Base-by-base conservation (phyloP, 495 filamentous ascomycete species). In the Letharia columbiana region DNA sequence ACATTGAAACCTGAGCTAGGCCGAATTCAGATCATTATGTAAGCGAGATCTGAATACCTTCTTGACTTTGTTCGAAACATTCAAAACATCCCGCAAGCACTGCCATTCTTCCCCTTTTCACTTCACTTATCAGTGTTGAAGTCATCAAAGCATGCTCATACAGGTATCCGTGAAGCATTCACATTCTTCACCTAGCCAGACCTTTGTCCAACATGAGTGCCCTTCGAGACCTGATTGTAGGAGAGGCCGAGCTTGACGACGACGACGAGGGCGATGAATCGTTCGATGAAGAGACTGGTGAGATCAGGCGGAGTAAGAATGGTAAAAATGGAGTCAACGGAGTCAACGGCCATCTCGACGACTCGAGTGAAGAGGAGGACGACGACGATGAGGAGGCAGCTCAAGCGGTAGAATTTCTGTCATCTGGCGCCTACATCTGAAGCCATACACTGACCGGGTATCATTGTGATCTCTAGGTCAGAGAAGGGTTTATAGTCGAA, bases 401-500 rank as follows among this genome's bases (percentile, higher is more conserved):
- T 63, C 75, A 80, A 69, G 77, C 75, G 23, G 82, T 84, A 72
- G 68, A 78, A 75, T 50, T 61, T 67, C 35, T 31, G 33, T 2
- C 50, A 40, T 15, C 18, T 42, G 18, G 15, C 3, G 45, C 39
- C 35, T 4, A 15, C 9, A 15, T 2, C 17, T 11, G n/a, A 5
- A 60, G 41, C 23, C 35, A 20, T 31, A 10, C 1, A 60, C 58
- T 67, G 47, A 62, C 18, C 39, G 42, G 31, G 59, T 37, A 17
- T 10, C 39, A 69, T 12, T 33, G 39, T 4, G 18, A 20, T 37
- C 0, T 41, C 35, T 71, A 95, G 90, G 83, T 96, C 47, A 88
- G 89, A 37, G 91, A 95, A 79, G 95, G 92, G 8, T 98, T 98
- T 78, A 96, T 98, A 64, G 91, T 96, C 69, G 92, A 96, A 70